phyloP scores from a whole-genome alignment of 176 grass and related monocot genomes.

The Carex scoparia region DNA sequence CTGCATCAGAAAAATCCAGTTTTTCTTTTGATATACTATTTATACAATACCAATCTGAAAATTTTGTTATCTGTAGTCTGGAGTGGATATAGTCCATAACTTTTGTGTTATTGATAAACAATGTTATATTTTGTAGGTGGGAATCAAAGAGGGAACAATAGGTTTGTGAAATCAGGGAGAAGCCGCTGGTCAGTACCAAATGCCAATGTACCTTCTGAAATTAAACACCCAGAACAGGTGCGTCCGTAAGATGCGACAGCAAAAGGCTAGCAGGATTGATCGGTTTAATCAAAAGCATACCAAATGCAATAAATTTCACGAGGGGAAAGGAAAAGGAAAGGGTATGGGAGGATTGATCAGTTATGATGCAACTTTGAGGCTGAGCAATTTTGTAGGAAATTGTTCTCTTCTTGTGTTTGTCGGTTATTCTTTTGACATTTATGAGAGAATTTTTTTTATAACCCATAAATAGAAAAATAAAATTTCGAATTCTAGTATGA shows the following conservation, averaged over 20 bases:
- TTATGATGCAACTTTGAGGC: no score
- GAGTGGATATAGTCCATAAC: background rate
- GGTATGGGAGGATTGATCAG: no score
- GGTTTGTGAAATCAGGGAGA: slow-evolving; percentile 21
- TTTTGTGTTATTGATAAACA: background rate
- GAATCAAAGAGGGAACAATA: slow-evolving; percentile 52
- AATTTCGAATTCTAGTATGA: no score
- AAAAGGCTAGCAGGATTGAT: no score
- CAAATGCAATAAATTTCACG: no score
- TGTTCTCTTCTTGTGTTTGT: no score
- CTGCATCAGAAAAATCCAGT: background rate
- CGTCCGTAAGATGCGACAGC: slow-evolving; percentile 33
- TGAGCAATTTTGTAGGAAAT: no score
- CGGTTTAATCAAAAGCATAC: no score
- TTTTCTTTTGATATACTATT: background rate
- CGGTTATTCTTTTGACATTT: no score
- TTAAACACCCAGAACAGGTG: slow-evolving; percentile 66
- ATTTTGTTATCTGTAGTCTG: background rate
- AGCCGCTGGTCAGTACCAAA: slow-evolving; percentile 46
- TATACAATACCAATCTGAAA: background rate
- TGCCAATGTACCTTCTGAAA: slow-evolving; percentile 58
- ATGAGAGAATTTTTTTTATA: no score
- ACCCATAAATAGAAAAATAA: no score
- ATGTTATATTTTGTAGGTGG: slow-evolving; percentile 33
- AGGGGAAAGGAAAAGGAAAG: no score